A percentile compares a stretch with the other conserved stretches of the same genome.
These are phyloP conservation scores for Eutrema japonicum DNA, from an alignment of 345 rosid species.

Conservation along the genomic window DNA sequence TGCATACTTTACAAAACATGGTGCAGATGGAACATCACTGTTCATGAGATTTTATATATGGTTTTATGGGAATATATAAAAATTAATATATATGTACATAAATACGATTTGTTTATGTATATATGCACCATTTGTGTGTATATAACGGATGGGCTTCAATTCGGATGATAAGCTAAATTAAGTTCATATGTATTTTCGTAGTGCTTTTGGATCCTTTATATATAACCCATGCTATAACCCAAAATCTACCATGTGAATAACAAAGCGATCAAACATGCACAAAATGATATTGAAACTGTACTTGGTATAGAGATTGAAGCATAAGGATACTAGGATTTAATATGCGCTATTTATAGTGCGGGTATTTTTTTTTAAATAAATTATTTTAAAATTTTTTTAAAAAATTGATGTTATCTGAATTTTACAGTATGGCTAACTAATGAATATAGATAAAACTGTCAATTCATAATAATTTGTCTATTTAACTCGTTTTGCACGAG, in stretches of 20 bases:
- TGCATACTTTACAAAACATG: constrained; percentile 36
- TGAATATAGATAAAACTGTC: no score
- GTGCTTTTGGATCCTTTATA: constrained; percentile 23
- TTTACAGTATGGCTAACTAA: no score
- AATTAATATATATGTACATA: not conserved
- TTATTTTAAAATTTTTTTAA: no score
- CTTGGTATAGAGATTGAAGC: no score
- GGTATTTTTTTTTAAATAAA: no score
- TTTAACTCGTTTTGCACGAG: no score
- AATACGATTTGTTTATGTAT: not conserved
- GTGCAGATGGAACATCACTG: constrained; percentile 40
- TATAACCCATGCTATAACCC: constrained; percentile 26
- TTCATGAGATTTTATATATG: constrained; percentile 36
- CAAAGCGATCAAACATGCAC: constrained; percentile 6
- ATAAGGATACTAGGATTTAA: no score
- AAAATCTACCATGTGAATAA: constrained; percentile 15
- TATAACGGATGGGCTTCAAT: constrained; percentile 31
- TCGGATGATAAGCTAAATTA: constrained; percentile 36
- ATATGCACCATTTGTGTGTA: constrained; percentile 1
- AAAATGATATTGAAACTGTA: not conserved
- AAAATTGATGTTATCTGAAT: no score
- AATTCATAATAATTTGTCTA: no score
- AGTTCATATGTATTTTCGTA: constrained; percentile 19
- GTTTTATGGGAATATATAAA: constrained; percentile 8
- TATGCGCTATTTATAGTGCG: no score